phyloP scores from a whole-genome alignment of 2,329 filamentous ascomycete species.

The Scedosporium apiospermum region DNA sequence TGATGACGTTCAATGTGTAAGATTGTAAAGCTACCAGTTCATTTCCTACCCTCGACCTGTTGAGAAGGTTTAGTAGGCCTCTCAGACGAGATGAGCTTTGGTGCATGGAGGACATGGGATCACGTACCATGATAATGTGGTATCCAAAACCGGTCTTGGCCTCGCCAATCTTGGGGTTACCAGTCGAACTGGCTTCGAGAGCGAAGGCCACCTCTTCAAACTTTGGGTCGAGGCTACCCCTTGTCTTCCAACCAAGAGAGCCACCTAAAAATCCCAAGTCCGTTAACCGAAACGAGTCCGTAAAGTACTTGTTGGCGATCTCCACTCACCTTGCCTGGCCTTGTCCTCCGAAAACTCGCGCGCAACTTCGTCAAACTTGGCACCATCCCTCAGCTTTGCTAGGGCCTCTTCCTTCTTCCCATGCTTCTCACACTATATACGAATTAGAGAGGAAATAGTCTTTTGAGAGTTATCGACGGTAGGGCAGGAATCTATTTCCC shows the following conservation, averaged over 20 bases:
- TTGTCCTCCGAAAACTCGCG: constrained; percentile 69
- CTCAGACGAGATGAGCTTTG: background rate
- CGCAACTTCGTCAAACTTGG: constrained; percentile 68
- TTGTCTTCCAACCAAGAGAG: constrained; percentile 62
- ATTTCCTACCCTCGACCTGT: constrained; percentile 33
- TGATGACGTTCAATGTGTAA: constrained; percentile 3
- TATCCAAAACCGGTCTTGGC: constrained; percentile 69
- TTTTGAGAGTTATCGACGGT: no score
- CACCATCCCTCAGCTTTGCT: constrained; percentile 54
- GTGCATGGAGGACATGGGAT: background rate
- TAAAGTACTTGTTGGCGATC: background rate
- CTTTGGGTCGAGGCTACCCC: constrained; percentile 54
- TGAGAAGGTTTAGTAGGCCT: background rate
- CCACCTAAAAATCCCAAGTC: constrained; percentile 41
- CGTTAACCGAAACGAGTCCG: background rate
- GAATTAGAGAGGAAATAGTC: background rate
- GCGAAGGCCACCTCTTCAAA: constrained; percentile 67
- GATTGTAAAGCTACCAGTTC: background rate
- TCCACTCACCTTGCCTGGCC: constrained; percentile 47
- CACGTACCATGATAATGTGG: constrained; percentile 66
- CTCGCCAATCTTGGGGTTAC: constrained; percentile 56
- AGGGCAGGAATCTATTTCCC: background rate
- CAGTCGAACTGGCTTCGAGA: constrained; percentile 56
- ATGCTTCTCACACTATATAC: constrained; percentile 58
- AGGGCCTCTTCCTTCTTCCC: constrained; percentile 69